Evolutionary conservation across 495 filamentous ascomycete species (phyloP).

Genomic region (Neurospora sp.): DNA sequence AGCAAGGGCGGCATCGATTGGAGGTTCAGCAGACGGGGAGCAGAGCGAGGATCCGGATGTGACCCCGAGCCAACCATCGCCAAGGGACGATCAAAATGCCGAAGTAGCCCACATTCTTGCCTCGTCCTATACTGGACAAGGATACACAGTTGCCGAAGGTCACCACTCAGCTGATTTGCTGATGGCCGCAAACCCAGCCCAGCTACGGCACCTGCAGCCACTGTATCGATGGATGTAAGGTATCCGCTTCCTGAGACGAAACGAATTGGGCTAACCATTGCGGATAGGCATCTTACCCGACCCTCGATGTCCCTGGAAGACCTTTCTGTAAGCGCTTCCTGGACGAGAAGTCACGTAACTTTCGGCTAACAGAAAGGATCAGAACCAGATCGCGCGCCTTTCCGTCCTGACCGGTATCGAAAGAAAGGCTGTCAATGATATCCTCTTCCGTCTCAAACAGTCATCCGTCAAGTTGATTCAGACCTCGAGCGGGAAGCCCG

Average conservation of each 20-base stretch:
- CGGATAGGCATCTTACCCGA: neutral
- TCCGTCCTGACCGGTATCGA: neutral
- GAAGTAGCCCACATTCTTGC: neutral
- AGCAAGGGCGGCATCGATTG: neutral
- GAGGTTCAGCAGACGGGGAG: neutral
- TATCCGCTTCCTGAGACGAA: neutral
- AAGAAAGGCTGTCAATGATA: neutral
- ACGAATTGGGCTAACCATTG: neutral
- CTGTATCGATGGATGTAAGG: neutral
- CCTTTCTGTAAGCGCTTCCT: neutral
- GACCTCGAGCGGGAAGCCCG: conserved; percentile 13
- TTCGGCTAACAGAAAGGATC: neutral
- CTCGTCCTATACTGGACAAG: neutral
- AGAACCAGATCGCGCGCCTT: neutral
- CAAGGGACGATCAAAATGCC: neutral
- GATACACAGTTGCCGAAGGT: neutral
- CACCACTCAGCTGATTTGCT: neutral
- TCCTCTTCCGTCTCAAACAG: neutral
- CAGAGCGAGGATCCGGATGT: neutral
- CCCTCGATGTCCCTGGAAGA: neutral
- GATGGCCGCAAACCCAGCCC: neutral
- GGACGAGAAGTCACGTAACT: neutral
- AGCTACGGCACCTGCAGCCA: neutral
- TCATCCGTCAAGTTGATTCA: conserved; percentile 20
- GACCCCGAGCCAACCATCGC: neutral